Evolutionary conservation across 2,329 filamentous ascomycete genomes (phyloP), one percentile per base, ranked within the genome.

Genomic region (Penicillium sp.): DNA sequence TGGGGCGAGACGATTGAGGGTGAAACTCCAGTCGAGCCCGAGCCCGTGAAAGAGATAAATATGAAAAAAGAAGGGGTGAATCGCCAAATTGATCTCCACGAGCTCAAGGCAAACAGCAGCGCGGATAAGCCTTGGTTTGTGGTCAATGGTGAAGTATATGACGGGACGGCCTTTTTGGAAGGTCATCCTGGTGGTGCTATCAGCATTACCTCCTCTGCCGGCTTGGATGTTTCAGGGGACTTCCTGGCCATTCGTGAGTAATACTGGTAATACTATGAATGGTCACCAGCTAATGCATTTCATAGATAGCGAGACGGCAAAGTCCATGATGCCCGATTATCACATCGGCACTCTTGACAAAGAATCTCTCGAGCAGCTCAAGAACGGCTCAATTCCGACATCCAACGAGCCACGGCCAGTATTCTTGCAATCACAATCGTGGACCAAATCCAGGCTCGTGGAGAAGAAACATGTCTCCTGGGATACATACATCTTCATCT

Each of bases 301-400:
- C n/a, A 39, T 56, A 90, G 86, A 95, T 61, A 89, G 84, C 59
- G 88, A 95, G 67, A 94, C 85, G 11, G 89, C 89, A 22, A 95
- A 93, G 66, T 75, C 74, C 12, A 94, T 94, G 87, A 88, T 95
- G 82, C 75, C 77, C 8, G 65, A 74, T 30, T 93, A 94, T 57
- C 88, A 95, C 61, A 80, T 95, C 48, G 89, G 89, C 34, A 79
- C 79, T 0, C 74, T 95, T 9, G 77, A 85, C 50, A 68, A 78
- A 47, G 69, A 69, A 13, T 76, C 80, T 1, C 69, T 71, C 4
- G 67, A 71, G 26, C 57, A 70, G 0, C 71, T 92, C 2, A 67
- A 71, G 10, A 63, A 68, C 37, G 66, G 66, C 16, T 60, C 67
- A 10, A 63, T 64, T 1, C 60, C 69, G 39, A 57, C 62, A n/a